Conservation (phyloP, 345 rosid genomes). For the Mallotus nudiflorus region DNA sequence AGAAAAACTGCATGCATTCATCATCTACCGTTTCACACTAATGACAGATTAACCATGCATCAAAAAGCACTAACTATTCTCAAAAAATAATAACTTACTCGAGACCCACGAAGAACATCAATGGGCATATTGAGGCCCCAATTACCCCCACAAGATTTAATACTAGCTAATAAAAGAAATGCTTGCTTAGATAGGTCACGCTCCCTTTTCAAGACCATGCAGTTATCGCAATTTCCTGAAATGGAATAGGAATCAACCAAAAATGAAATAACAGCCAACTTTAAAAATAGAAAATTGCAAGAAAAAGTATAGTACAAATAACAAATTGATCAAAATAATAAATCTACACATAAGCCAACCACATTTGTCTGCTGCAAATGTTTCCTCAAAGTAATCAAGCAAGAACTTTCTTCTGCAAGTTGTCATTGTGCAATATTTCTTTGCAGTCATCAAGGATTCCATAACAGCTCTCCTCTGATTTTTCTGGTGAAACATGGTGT, state of each 20-base stretch:
- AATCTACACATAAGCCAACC: slow-evolving; percentile 28
- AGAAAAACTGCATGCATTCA: not conserved
- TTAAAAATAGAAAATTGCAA: not conserved
- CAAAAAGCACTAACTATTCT: slow-evolving; percentile 2
- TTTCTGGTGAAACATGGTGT: slow-evolving; percentile 29
- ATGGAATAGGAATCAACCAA: slow-evolving; percentile 6
- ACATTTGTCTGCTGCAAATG: slow-evolving; percentile 36
- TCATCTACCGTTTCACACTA: not conserved
- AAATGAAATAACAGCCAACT: not conserved
- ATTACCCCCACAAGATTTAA: slow-evolving; percentile 40
- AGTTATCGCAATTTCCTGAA: slow-evolving; percentile 57
- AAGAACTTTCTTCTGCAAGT: slow-evolving; percentile 54
- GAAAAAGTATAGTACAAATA: not conserved
- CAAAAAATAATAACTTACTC: slow-evolving; percentile 33
- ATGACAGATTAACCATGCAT: not conserved
- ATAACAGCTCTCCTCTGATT: slow-evolving; percentile 39
- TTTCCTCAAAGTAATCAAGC: slow-evolving; percentile 49
- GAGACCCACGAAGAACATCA: slow-evolving; percentile 55
- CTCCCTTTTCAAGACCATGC: slow-evolving; percentile 34
- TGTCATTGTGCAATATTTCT: slow-evolving; percentile 35
- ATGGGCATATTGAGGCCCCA: slow-evolving; percentile 51
- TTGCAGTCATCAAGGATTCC: slow-evolving; percentile 44
- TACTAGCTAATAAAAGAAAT: slow-evolving; percentile 40
- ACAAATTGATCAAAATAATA: not conserved
- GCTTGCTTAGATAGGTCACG: slow-evolving; percentile 48